These are phyloP conservation scores for Phanerochaete carnosa DNA, from an alignment of 768 basidiomycete species.

Conservation along the genomic window DNA sequence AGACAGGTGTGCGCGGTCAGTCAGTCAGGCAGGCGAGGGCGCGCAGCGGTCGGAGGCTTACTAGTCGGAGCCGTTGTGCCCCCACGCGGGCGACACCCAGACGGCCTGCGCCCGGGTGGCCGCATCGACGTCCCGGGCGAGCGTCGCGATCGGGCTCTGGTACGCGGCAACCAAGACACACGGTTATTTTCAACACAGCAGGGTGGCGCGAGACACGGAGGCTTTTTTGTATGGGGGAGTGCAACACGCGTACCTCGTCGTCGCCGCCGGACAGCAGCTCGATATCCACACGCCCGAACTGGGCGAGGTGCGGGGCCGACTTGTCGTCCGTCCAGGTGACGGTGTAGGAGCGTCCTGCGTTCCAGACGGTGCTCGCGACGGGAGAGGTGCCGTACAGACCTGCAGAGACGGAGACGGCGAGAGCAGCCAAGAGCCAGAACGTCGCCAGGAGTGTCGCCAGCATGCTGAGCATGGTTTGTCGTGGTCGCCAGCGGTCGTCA, in stretches of 20 bases:
- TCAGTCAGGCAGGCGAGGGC: not conserved
- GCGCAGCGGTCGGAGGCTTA: conserved; percentile 17
- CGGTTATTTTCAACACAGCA: not conserved
- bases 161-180: not conserved
- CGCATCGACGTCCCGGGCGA: conserved; percentile 45
- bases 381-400: conserved; percentile 53
- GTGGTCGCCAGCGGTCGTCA: not conserved
- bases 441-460: not conserved
- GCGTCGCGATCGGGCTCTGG: conserved; percentile 38
- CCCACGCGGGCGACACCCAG: conserved; percentile 27
- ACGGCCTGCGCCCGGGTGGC: conserved; percentile 19
- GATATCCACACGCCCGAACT: conserved; percentile 43
- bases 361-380: conserved; percentile 39
- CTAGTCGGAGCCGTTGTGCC: conserved; percentile 29
- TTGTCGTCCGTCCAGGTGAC: conserved; percentile 53
- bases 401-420: conserved; percentile 18
- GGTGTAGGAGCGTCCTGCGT: conserved; percentile 37
- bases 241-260: conserved; percentile 27
- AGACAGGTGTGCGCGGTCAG: not conserved
- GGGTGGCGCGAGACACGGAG: not conserved
- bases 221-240: conserved; percentile 2
- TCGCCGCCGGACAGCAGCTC: conserved; percentile 42
- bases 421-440: conserved; percentile 3
- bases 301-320: conserved; percentile 34
- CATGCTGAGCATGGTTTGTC: not conserved